These are phyloP conservation scores for Raffaelea arxii DNA, from an alignment of 2,329 filamentous ascomycete species.

Conservation along the genomic window DNA sequence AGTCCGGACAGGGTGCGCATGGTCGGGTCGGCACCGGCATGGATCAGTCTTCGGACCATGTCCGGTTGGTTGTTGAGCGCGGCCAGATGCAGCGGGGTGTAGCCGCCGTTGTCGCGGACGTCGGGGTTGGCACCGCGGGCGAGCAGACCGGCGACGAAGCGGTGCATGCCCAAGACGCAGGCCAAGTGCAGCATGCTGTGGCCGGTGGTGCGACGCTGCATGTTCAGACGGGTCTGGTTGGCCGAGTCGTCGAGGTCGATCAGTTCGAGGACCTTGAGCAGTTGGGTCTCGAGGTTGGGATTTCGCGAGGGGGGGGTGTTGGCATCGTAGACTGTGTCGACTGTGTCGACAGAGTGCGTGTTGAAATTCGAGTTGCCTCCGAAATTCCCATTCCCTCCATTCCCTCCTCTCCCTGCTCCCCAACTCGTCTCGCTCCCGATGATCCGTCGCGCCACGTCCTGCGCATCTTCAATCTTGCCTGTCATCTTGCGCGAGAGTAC, in stretches of 20 bases:
- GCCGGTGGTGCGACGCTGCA: conserved; percentile 51
- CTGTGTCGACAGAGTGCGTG: too few relatives aligned
- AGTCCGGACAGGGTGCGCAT: conserved; percentile 61
- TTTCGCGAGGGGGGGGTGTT: conserved; percentile 19
- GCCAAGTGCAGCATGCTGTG: conserved; percentile 77
- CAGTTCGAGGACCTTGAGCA: conserved; percentile 66
- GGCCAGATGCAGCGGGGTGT: conserved; percentile 74
- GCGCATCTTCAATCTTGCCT: conserved; percentile 50
- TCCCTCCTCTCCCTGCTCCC: conserved; percentile 6
- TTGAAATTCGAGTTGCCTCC: conserved; percentile 28
- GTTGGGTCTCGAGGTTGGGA: conserved; percentile 53
- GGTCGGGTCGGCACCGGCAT: conserved; percentile 62
- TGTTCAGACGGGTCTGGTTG: conserved; percentile 56
- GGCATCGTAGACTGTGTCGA: conserved; percentile 29
- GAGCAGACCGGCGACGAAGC: conserved; percentile 67
- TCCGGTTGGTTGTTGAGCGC: conserved; percentile 66
- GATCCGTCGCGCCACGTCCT: conserved; percentile 52
- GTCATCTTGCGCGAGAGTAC: conserved; percentile 52
- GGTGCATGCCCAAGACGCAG: conserved; percentile 62
- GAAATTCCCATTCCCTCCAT: conserved; percentile 29
- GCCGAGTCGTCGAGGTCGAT: conserved; percentile 70
- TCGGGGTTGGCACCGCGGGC: conserved; percentile 71
- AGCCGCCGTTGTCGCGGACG: conserved; percentile 66
- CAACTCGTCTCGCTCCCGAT: conserved; percentile 33
- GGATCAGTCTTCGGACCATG: conserved; percentile 65